Conservation (phyloP, 2,329 filamentous ascomycete species). For the Daldinia eschscholtzii region DNA sequence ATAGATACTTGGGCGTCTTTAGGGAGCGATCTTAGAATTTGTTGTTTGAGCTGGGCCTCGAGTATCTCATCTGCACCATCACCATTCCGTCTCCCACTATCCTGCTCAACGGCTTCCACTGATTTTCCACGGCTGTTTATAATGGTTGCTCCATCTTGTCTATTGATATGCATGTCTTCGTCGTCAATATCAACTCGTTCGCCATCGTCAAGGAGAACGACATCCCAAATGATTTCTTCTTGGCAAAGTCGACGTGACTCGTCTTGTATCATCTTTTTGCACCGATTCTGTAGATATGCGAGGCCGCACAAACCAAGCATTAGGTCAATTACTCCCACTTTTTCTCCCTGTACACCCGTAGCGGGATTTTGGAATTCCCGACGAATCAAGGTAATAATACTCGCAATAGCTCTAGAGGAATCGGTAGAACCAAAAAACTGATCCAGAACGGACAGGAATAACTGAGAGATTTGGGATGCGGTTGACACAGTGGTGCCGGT, state of each 20-base stretch:
- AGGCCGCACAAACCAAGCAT: constrained; percentile 71
- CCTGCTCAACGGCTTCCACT: constrained; percentile 55
- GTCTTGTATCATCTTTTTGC: constrained; percentile 64
- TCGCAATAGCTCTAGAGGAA: constrained; percentile 74
- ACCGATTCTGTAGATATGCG: constrained; percentile 71
- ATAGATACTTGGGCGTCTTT: constrained; percentile 70
- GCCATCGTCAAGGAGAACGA: constrained; percentile 72
- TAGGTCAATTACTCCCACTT: constrained; percentile 71
- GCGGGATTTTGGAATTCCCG: constrained; percentile 74
- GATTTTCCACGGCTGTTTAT: constrained; percentile 48
- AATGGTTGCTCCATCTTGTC: constrained; percentile 45
- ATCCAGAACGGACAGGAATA: constrained; percentile 70
- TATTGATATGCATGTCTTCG: constrained; percentile 52
- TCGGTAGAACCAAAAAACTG: constrained; percentile 77
- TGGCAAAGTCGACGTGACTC: constrained; percentile 61
- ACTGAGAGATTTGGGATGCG: constrained; percentile 68
- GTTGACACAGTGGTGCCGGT: constrained; percentile 67
- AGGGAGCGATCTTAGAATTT: constrained; percentile 67
- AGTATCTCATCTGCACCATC: constrained; percentile 59
- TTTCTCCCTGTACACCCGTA: constrained; percentile 70
- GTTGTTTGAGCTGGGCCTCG: constrained; percentile 63
- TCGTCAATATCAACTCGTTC: constrained; percentile 68
- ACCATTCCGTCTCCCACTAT: constrained; percentile 46
- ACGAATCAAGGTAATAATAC: constrained; percentile 73
- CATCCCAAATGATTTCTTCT: constrained; percentile 74